These are phyloP conservation scores for Secale cereale DNA, from an alignment of 176 grass and related monocot species.

Conservation along the genomic window DNA sequence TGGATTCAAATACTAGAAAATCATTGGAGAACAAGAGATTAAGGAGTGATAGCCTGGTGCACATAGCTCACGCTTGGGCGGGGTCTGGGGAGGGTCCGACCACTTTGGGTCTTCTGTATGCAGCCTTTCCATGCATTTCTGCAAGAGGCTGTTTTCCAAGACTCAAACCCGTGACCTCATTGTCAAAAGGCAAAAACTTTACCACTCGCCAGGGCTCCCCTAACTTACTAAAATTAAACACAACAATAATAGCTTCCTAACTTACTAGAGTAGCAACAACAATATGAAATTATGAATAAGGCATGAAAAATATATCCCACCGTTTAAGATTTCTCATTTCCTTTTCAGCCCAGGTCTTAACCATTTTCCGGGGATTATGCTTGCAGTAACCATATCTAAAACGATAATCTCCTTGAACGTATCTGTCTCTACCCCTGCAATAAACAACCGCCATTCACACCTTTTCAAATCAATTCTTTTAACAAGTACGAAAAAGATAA, in stretches of 20 bases:
- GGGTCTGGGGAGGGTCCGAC: too few species aligned
- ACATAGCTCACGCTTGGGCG: too few species aligned
- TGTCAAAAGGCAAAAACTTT: too few species aligned
- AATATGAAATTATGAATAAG: not conserved
- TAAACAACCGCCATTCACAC: not conserved
- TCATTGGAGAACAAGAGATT: too few species aligned
- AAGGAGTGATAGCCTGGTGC: too few species aligned
- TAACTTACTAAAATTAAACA: not conserved
- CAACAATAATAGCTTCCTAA: not conserved
- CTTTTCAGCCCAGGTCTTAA: constrained; percentile 99
- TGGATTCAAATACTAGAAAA: too few species aligned
- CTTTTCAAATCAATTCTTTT: too few species aligned
- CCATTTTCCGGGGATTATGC: constrained; percentile 98
- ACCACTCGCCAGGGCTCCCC: not conserved
- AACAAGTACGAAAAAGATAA: too few species aligned
- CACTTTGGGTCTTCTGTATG: too few species aligned
- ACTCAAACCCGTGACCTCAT: too few species aligned
- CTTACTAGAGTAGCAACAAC: not conserved
- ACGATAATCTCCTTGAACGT: constrained; percentile 97
- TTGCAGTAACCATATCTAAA: constrained; percentile 99
- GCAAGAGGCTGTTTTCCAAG: too few species aligned
- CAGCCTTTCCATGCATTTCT: too few species aligned
- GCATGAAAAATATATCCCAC: constrained; percentile 31
- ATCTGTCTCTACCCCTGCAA: constrained; percentile 93
- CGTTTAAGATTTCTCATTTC: constrained; percentile 87